Conservation (phyloP, 139 green algal genomes). For the Picochlorum sp. region DNA sequence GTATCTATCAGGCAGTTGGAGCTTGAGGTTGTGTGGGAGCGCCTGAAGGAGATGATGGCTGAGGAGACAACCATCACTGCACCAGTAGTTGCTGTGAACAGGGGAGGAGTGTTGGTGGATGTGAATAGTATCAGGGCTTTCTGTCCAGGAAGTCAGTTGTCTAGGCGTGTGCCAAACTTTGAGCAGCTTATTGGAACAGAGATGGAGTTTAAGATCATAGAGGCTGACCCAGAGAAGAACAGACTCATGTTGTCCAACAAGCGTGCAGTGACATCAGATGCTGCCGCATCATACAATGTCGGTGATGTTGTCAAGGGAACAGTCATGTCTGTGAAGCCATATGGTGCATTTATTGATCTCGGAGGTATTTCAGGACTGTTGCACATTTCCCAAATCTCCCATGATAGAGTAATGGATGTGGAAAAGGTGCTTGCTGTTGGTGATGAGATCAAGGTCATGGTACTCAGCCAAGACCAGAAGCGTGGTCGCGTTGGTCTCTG, state of each 20-base stretch:
- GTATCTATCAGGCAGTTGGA: conserved; percentile 73
- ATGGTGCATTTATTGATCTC: conserved; percentile 95
- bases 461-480: conserved; percentile 85
- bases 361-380: conserved; percentile 87
- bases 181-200: conserved; percentile 66
- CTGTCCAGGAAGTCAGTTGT: conserved; percentile 59
- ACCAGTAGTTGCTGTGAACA: conserved; percentile 44
- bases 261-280: conserved; percentile 16
- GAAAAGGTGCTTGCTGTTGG: conserved; percentile 79
- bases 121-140: conserved; percentile 66
- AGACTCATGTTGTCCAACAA: conserved; percentile 84
- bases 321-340: conserved; percentile 85
- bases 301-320: conserved; percentile 88
- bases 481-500: conserved; percentile 78
- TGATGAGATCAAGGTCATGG: conserved; percentile 97
- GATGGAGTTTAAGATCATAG: conserved; percentile 86
- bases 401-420: conserved; percentile 84
- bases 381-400: conserved; percentile 94
- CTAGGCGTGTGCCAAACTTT: conserved; percentile 41
- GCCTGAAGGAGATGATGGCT: conserved; percentile 61
- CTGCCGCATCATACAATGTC: conserved; percentile 35
- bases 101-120: conserved; percentile 51
- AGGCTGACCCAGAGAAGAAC: conserved; percentile 85
- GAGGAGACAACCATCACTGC: conserved; percentile 75
- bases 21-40: conserved; percentile 63